These are phyloP conservation scores for Monosporascus sp. DNA, from an alignment of 2,329 filamentous ascomycete genomes.

Conservation along the genomic window DNA sequence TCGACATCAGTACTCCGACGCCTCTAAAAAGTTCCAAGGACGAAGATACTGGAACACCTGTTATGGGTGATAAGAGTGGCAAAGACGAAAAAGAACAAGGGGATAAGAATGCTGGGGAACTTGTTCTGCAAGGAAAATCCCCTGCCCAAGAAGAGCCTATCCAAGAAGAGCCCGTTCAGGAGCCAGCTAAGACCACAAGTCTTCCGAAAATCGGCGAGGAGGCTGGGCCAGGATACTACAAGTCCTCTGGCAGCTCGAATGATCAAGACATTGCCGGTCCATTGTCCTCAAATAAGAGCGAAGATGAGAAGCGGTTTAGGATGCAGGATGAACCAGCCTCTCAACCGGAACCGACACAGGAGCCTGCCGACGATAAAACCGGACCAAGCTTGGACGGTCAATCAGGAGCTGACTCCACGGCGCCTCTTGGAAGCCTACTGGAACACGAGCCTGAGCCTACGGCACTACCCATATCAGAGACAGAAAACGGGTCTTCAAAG, in stretches of 20 bases:
- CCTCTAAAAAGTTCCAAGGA: conserved; percentile 6
- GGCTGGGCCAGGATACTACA: conserved; percentile 5
- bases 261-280: conserved; percentile 13
- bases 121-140: background rate
- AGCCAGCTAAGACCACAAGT: background rate
- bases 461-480: conserved; percentile 3
- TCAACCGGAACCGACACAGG: conserved; percentile 1
- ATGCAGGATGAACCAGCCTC: background rate
- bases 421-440: conserved; percentile 1
- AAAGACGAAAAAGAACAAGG: conserved; percentile 28
- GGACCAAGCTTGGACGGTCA: background rate
- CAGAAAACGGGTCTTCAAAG: conserved; percentile 10
- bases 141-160: conserved; percentile 1
- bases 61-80: conserved; percentile 24
- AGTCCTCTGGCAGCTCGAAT: conserved; percentile 4
- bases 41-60: conserved; percentile 9
- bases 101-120: conserved; percentile 6
- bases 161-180: conserved; percentile 4
- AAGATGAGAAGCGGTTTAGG: conserved; percentile 23
- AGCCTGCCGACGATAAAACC: background rate
- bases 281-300: conserved; percentile 23
- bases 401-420: background rate
- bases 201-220: conserved; percentile 5
- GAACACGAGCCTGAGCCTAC: conserved; percentile 11
- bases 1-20: conserved; percentile 5